phyloP scores from a whole-genome alignment of 148 eudicot species.

The Vaccinium myrtillus region DNA sequence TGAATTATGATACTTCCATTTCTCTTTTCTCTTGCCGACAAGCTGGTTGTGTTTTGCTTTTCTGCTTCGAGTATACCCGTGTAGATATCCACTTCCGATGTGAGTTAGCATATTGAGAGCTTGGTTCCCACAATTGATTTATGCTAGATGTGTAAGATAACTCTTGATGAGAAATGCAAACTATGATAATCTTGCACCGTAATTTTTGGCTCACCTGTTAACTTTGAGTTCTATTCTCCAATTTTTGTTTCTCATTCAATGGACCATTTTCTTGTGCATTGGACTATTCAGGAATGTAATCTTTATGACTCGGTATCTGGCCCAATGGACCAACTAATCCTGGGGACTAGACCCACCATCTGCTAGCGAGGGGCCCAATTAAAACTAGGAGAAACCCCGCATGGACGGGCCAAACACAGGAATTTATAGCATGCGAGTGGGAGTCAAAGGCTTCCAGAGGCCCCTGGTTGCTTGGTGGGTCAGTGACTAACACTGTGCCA shows the following conservation, averaged over 20 bases:
- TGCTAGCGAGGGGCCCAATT: neutral
- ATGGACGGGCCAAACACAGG: neutral
- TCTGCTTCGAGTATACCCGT: conserved; percentile 10
- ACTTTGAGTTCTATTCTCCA: conserved; percentile 4
- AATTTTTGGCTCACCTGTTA: neutral
- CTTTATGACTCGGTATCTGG: neutral
- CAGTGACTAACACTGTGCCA: neutral
- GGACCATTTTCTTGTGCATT: conserved; percentile 3
- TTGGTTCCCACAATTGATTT: neutral
- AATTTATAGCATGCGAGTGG: neutral
- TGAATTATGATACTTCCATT: neutral
- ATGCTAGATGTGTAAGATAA: conserved; percentile 1
- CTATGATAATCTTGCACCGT: neutral
- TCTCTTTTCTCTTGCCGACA: neutral
- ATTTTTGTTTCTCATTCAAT: conserved; percentile 3
- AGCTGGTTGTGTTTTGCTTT: neutral
- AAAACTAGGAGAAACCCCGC: neutral
- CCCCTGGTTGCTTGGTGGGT: neutral
- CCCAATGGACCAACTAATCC: neutral
- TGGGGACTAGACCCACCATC: neutral
- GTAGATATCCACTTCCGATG: neutral
- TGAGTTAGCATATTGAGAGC: neutral
- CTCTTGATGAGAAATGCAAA: neutral
- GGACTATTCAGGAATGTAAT: conserved; percentile 6
- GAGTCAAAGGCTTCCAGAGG: neutral